Base-by-base conservation (phyloP, 2,329 filamentous ascomycete species). In the Pseudopithomyces chartarum region DNA sequence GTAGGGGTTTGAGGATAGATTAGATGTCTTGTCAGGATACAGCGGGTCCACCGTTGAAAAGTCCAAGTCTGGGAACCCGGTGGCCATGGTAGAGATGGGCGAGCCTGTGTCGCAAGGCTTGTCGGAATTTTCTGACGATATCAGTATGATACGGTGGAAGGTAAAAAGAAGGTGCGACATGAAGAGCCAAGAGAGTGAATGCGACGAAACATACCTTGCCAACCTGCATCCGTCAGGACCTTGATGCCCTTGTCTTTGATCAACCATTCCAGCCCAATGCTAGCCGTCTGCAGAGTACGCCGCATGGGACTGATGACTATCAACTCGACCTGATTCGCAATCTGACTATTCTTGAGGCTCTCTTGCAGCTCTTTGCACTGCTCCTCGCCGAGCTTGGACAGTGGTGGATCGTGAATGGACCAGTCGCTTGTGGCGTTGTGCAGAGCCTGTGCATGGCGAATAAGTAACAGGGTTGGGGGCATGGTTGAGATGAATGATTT, bases 251-350 rank as follows among this genome's bases (percentile, higher is more conserved):
- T 72, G 46, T 65, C 64, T n/a, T 74, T 79, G 47, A 86, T 77
- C 44, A 90, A 75, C 80, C 83, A 88, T 61, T 83, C 82, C 1
- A 90, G 76, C 0, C 82, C 81, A 8, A 83, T 76, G 40, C 82
- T 76, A 1, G 87, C 83, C 1, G 88, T 90, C 73, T 90, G 85
- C 29, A 90, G 76, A 1, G 87, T 89, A 29, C 88, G 80, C 15
- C 80, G 78, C 85, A 90, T 88, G 1, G 87, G 85, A 65, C 86
- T 89, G 47, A 85, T 83, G 32, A 90, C 68, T 52, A 90, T 84
- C 26, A 82, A 73, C 17, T 82, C 81, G 10, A 84, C 76, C 49
- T 82, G 76, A 19, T 76, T 67, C 15, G 73, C 76, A 34, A 80
- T 71, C 42, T 73, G 62, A 46, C 66, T 67, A 6, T 69, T 57